Base-by-base conservation (phyloP, 148 eudicot species). In the Drosera capensis region DNA sequence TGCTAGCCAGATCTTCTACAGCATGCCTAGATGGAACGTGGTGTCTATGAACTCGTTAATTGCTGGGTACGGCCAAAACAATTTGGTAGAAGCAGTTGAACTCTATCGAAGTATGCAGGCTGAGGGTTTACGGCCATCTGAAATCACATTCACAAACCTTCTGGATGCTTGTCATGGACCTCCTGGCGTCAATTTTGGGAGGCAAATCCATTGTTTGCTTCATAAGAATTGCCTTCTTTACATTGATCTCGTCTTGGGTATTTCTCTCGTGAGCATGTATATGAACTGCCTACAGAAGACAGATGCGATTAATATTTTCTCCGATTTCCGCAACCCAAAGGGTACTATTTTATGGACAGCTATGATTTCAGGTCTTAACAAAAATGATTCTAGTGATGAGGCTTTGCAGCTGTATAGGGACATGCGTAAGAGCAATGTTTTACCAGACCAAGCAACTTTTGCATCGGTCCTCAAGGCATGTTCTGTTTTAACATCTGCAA, bases 361-460 rank as follows among this genome's bases (percentile, higher is more conserved):
- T 59, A 71, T 77, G 64, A 79, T 88, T 58, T 88, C 96, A 14
- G 92, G 96, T 25, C 70, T 67, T 43, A 66, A 62, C 39, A 86
- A 83, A 68, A 78, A 65, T 64, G 80, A 71, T 44, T 52, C 40
- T 24, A 50, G 62, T 57, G 59, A 57, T 47, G 80, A 80, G 55
- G 94, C 96, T 51, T 64, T 88, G 48, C 44, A 51, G 34, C 40
- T 74, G 19, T 88, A 74, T 54, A 56, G 43, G 47, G 74, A 77
- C 52, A 80, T 88, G 96, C 79, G 86, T 34, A 47, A 43, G 31
- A 31, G 51, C 25, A 58, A 75, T 71, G 47, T 55, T 59, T 64
- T 72, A 75, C 92, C 94, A 35, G 96, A 88, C 63, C 96, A 88
- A 67, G 92, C 94, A 46, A 79, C 94, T 50, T 83, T 74, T 73